Base-by-base conservation (phyloP, 1,139 yeast genomes). In the Blastobotrys buckinghamii region DNA sequence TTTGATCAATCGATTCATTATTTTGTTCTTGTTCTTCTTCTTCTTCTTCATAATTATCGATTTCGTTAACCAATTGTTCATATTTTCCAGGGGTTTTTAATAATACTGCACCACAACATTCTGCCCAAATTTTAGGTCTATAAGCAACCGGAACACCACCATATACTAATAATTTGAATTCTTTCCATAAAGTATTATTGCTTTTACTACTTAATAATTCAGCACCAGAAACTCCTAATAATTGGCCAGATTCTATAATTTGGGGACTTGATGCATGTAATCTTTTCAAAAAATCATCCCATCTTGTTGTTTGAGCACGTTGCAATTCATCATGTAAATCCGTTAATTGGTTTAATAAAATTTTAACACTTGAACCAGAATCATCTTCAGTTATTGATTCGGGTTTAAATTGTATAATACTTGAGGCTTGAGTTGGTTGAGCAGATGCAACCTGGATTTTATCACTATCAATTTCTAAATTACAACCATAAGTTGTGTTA, bases 71-170 rank as follows among this genome's bases (percentile, higher is more conserved):
- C 33, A 68, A 55, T 15, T 50, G 53, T 43, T 72, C 73, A 56
- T 75, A 79, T 44, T 76, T 77, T 0, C 81, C 81, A 5, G 81
- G 79, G 3, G 73, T 72, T 47, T 67, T 67, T 4, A 75, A 55
- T 45, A 67, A 65, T 50, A 70, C 69, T 0, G 81, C 79, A 0
- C 82, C 82, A 1, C 77, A 72, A 29, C 81, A 67, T 53, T 79
- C 81, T 16, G 73, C 64, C 84, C 84, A 79, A 17, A 79, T 65
- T 41, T 67, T 64, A 27, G 77, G 68, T 9, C 83, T 65, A 50
- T 75, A 71, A 17, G 71, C 72, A 39, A 72, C 64, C 0, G 83
- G 81, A 0, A 79, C 71, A 0, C 84, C 74, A 27, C 68, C 66
- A 29, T 64, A 61, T 1, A 76, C 72, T 29, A 78, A 64, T 13